Evolutionary conservation across 2,329 filamentous ascomycete species (phyloP).

Genomic region (Ophiostoma montium): DNA sequence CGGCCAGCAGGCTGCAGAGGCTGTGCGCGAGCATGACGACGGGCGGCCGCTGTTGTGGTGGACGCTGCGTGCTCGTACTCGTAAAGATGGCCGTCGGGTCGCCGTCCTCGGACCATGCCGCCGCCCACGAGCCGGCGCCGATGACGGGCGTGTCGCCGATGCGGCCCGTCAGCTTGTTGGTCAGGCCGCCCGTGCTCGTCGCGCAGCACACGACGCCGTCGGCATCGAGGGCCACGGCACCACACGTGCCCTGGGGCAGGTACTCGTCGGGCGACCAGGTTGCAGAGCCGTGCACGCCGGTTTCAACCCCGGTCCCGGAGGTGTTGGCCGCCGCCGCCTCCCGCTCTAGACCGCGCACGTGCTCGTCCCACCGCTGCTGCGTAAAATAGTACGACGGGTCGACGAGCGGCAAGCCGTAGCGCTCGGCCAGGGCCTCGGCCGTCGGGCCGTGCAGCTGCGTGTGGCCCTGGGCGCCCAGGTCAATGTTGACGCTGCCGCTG

Average conservation of each 20-base stretch:
- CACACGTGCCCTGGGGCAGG: constrained; percentile 71
- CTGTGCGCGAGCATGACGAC: constrained; percentile 27
- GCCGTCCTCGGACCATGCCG: constrained; percentile 53
- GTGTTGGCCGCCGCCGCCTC: constrained; percentile 29
- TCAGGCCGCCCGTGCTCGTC: constrained; percentile 62
- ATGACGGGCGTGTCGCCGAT: constrained; percentile 77
- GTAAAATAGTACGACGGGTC: constrained; percentile 66
- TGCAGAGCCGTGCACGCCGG: neutral
- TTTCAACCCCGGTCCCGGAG: neutral
- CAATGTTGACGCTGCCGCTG: constrained; percentile 1
- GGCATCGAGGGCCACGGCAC: constrained; percentile 68
- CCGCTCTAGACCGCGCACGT: constrained; percentile 36
- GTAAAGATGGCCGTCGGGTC: constrained; percentile 20
- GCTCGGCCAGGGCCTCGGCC: constrained; percentile 52
- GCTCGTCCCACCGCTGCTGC: constrained; percentile 56
- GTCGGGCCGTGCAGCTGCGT: constrained; percentile 37
- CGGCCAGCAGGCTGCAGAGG: constrained; percentile 36
- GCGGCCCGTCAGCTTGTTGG: constrained; percentile 75
- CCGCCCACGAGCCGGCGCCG: constrained; percentile 82
- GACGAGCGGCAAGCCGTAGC: constrained; percentile 59
- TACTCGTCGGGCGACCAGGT: constrained; percentile 26
- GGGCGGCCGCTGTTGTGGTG: constrained; percentile 11
- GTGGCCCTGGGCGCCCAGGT: constrained; percentile 32
- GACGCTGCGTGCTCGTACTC: neutral
- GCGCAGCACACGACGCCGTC: constrained; percentile 58